phyloP scores from a whole-genome alignment of 352 stramenopile species.

The Globisporangium solare region DNA sequence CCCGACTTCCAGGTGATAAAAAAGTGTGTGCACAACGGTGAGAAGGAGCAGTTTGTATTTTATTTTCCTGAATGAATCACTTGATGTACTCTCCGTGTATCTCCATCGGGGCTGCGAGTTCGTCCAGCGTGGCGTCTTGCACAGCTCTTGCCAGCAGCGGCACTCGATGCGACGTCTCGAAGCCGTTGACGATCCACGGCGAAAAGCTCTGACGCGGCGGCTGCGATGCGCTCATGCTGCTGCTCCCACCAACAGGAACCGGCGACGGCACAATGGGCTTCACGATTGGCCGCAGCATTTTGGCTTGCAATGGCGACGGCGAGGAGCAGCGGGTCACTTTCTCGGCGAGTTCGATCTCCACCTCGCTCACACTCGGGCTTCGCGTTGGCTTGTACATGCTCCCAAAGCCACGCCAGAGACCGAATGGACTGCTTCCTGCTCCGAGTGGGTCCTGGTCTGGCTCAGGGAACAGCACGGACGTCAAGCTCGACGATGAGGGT shows the following conservation, averaged over 20 bases:
- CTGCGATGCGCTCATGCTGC: neutral
- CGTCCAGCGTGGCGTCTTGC: conserved; percentile 11
- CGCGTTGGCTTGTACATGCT: conserved; percentile 11
- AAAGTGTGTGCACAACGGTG: too few species aligned
- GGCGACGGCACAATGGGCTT: conserved; percentile 5
- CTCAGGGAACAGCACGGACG: conserved; percentile 9
- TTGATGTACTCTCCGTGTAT: conserved; percentile 3
- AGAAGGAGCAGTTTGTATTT: too few species aligned
- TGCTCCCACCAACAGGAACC: too few species aligned
- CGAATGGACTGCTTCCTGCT: conserved; percentile 1
- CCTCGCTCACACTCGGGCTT: neutral
- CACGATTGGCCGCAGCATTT: conserved; percentile 13
- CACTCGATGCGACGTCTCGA: neutral
- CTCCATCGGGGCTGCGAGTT: conserved; percentile 14
- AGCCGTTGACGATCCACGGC: conserved; percentile 14
- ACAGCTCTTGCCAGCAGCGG: neutral
- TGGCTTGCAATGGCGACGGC: conserved; percentile 2
- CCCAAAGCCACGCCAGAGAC: conserved; percentile 14
- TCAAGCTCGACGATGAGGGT: neutral
- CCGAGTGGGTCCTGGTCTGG: conserved; percentile 1
- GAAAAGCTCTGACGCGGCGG: conserved; percentile 1
- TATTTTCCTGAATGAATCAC: too few species aligned
- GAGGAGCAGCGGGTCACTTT: neutral
- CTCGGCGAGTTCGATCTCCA: conserved; percentile 11
- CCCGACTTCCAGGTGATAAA: too few species aligned